Conservation (phyloP, 345 rosid genomes). For the Melaleuca quinquenervia region DNA sequence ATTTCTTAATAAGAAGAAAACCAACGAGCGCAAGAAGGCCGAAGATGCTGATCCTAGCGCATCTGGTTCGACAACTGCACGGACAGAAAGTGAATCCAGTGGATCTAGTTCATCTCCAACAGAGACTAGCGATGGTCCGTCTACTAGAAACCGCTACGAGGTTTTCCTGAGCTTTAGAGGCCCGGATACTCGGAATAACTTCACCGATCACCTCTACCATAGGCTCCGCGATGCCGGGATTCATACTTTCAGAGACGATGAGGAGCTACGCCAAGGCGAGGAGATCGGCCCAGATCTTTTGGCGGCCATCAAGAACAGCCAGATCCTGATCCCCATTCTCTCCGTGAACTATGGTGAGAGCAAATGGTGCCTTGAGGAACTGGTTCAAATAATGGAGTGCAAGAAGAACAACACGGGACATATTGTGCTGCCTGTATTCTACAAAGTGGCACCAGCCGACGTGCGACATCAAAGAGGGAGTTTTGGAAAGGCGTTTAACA, state of each 20-base stretch:
- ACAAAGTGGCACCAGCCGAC: background rate
- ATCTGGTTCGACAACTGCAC: fast-evolving
- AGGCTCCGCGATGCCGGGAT: background rate
- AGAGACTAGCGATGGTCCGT: background rate
- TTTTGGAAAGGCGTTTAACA: background rate
- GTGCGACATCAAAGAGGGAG: background rate
- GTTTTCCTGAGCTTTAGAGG: background rate
- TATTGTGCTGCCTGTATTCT: too few species aligned
- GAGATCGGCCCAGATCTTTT: too few species aligned
- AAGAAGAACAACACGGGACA: too few species aligned
- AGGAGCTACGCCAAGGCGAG: too few species aligned
- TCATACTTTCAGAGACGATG: too few species aligned
- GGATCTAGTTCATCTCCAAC: fast-evolving
- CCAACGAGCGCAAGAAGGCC: background rate
- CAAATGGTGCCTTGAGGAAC: too few species aligned
- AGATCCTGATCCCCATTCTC: too few species aligned
- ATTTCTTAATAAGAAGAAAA: background rate
- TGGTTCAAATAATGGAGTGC: too few species aligned
- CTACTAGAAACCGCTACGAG: background rate
- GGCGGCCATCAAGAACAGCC: too few species aligned
- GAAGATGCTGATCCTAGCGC: background rate
- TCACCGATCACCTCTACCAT: background rate
- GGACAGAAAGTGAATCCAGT: background rate
- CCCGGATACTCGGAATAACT: background rate
- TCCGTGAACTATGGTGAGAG: too few species aligned